Evolutionary conservation across 2,329 filamentous ascomycete species (phyloP).

Genomic region (Verticillium zaregamsianum): DNA sequence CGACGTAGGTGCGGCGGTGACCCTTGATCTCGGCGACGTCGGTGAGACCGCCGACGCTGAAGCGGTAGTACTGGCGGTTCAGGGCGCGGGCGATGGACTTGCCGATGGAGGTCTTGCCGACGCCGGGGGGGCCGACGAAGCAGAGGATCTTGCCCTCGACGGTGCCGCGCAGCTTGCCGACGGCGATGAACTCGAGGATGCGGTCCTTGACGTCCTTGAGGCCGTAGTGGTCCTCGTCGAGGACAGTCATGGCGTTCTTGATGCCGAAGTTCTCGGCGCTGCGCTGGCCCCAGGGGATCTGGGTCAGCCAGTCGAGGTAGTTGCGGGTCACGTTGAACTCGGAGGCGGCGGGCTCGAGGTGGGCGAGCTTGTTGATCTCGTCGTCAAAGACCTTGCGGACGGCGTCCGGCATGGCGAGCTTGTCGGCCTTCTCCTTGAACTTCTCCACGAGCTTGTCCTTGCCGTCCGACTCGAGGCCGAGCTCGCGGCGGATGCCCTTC

Average conservation of each 20-base stretch:
- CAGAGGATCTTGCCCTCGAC: constrained; percentile 98
- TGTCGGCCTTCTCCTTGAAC: constrained; percentile 92
- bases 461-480: constrained; percentile 94
- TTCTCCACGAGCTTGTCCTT: constrained; percentile 98
- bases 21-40: constrained; percentile 99
- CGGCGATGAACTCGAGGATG: constrained; percentile 96
- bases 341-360: constrained; percentile 90
- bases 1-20: constrained; percentile 92
- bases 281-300: constrained; percentile 94
- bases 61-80: constrained; percentile 95
- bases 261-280: constrained; percentile 97
- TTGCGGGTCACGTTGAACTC: constrained; percentile 99
- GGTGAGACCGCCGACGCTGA: constrained; percentile 93
- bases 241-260: constrained; percentile 79
- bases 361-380: constrained; percentile 93
- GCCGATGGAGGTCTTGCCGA: constrained; percentile 97
- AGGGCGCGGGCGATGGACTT: constrained; percentile 95
- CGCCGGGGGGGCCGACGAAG: constrained; percentile 94
- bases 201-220: constrained; percentile 98
- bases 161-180: constrained; percentile 92
- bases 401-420: constrained; percentile 92
- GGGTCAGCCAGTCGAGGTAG: constrained; percentile 97
- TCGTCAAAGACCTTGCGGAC: constrained; percentile 98
- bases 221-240: constrained; percentile 96
- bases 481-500: constrained; percentile 94